Base-by-base conservation (phyloP, 2,329 filamentous ascomycete genomes). In the Fusarium cyanostomum region DNA sequence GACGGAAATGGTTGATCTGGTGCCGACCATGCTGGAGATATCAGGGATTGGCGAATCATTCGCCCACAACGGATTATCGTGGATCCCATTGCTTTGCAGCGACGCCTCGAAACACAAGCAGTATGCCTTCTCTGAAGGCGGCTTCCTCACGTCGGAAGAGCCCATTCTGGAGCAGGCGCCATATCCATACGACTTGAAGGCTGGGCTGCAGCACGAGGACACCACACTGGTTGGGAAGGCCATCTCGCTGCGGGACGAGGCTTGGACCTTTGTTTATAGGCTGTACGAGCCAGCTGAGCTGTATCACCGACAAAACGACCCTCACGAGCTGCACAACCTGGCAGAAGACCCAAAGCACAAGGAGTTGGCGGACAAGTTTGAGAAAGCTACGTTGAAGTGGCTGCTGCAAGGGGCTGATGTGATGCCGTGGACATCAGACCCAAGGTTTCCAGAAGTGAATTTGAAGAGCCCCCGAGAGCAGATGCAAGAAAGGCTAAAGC, bases 121-220 rank as follows among this genome's bases (percentile, higher is more conserved):
- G n/a, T 80, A 75, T 35, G 74, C 78, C 0, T 82, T 78, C 43
- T 76, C 76, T 3, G 79, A 82, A 61, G 80, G 79, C 0, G 79
- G 80, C 0, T 82, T 82, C 56, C 67, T 82, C 3, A 72, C 68
- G 0, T 73, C 68, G 1, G 80, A 82, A 48, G 80, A 82, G 49
- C 80, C 80, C 3, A 67, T 82, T 1, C 68, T 82, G 0, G 80
- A 82, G 52, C 74, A 79, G 46, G 72, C 74, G 0, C 74, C 75
- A 0, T 82, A 76, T 30, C 79, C 80, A 0, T 82, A 82, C 50
- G 80, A 82, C 43, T 74, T 82, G 42, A 82, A 82, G 57, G 74
- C 74, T 0, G 72, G 68, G 0, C 72, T 83, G 6, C 80, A 82
- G 59, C 80, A 82, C 55, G 73, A 80, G 10, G 77, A 82, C 43